Conservation (phyloP, 2,329 filamentous ascomycete species). For the Aspergillus clavatus region DNA sequence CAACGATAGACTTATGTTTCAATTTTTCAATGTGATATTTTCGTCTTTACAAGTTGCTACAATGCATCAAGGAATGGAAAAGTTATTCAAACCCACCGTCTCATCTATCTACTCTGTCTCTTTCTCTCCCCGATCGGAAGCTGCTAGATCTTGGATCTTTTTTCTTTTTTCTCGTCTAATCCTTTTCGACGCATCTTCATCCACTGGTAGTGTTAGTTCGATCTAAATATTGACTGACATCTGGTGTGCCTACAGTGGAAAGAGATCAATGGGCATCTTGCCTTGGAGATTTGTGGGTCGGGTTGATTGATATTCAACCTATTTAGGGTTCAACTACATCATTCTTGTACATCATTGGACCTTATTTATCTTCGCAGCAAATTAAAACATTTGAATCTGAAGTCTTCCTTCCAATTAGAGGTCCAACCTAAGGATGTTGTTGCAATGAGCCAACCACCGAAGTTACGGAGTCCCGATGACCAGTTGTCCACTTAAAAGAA, state of each 20-base stretch:
- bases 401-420: too few species aligned
- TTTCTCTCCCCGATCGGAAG: neutral
- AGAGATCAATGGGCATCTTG: too few species aligned
- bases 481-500: too few species aligned
- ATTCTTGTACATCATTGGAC: slow-evolving; percentile 8
- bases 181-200: too few species aligned
- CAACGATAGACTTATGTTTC: slow-evolving; percentile 28
- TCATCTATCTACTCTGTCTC: neutral
- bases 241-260: neutral
- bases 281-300: neutral
- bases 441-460: neutral
- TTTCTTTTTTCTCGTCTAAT: neutral
- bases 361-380: too few species aligned
- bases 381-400: too few species aligned
- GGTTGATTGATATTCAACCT: neutral
- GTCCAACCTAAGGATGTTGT: neutral
- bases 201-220: too few species aligned
- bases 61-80: slow-evolving; percentile 17
- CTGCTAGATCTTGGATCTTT: neutral
- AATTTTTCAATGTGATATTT: slow-evolving; percentile 19
- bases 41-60: slow-evolving; percentile 8
- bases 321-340: neutral
- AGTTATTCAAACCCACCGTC: slow-evolving; percentile 5
- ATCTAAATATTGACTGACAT: too few species aligned
- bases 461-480: neutral